These are phyloP conservation scores for Pleurotus salmoneostramineus DNA, from an alignment of 768 basidiomycete species.

Conservation along the genomic window DNA sequence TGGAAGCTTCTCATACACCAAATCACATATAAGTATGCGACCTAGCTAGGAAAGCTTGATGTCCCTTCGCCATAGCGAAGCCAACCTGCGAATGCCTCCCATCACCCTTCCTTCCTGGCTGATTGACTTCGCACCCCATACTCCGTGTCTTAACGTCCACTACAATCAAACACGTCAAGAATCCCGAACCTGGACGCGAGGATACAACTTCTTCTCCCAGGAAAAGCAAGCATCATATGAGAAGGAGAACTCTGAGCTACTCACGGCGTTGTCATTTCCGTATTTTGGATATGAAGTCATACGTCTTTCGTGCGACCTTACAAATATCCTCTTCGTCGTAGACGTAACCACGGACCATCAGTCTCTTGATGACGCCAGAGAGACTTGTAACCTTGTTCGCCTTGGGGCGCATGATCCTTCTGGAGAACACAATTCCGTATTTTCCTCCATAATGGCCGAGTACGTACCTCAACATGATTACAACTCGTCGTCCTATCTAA, in stretches of 20 bases:
- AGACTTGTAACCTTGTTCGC: neutral
- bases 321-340: neutral
- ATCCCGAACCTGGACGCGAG: neutral
- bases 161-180: neutral
- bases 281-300: neutral
- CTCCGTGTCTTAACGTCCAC: neutral
- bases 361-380: neutral
- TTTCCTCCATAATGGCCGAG: neutral
- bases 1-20: too few relatives aligned
- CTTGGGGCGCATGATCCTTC: neutral
- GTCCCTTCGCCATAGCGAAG: too few relatives aligned
- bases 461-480: neutral
- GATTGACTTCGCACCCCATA: neutral
- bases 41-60: too few relatives aligned
- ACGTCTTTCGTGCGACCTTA: neutral
- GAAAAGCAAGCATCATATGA: neutral
- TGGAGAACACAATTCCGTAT: neutral
- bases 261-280: neutral
- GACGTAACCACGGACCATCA: neutral
- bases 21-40: too few relatives aligned
- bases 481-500: neutral
- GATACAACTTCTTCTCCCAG: neutral
- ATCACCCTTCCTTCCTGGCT: neutral
- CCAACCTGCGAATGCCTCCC: too few relatives aligned
- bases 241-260: neutral